Conservation (phyloP, 2,329 filamentous ascomycete genomes). For the Fusarium tanahbumbuense region DNA sequence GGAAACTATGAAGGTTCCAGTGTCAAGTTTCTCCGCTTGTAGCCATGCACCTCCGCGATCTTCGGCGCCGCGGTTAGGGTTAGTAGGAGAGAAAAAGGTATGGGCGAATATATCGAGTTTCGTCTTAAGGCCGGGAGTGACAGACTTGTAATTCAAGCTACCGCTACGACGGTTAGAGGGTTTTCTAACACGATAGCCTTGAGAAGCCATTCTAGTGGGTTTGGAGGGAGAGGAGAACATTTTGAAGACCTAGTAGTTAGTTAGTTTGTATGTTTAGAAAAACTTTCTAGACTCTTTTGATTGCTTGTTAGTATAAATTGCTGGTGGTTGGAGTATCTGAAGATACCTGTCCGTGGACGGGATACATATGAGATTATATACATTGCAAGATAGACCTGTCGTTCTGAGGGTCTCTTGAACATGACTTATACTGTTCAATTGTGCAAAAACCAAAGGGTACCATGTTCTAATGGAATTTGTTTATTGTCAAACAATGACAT, state of each 20-base stretch:
- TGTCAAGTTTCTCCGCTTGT: slow-evolving; percentile 8
- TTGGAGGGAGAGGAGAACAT: background rate
- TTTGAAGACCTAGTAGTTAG: background rate
- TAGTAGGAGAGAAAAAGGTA: background rate
- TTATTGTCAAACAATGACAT: background rate
- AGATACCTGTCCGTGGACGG: background rate
- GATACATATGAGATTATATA: background rate
- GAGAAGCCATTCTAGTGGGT: background rate
- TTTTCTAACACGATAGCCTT: background rate
- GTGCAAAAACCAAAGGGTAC: background rate
- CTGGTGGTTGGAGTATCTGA: background rate
- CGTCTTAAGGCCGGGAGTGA: background rate
- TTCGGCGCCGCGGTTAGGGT: background rate
- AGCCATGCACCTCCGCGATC: background rate
- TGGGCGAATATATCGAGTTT: slow-evolving; percentile 4
- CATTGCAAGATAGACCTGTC: background rate
- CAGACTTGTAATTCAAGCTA: background rate
- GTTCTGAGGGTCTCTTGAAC: too few species aligned
- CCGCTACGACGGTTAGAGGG: background rate
- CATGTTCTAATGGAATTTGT: background rate
- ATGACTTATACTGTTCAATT: background rate
- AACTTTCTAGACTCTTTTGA: background rate
- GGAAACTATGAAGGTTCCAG: background rate
- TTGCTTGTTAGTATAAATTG: background rate
- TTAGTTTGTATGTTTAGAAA: background rate